Evolutionary conservation across 1,284 basidiomycete species (phyloP).

Genomic region (Cutaneotrichosporon cavernicola): DNA sequence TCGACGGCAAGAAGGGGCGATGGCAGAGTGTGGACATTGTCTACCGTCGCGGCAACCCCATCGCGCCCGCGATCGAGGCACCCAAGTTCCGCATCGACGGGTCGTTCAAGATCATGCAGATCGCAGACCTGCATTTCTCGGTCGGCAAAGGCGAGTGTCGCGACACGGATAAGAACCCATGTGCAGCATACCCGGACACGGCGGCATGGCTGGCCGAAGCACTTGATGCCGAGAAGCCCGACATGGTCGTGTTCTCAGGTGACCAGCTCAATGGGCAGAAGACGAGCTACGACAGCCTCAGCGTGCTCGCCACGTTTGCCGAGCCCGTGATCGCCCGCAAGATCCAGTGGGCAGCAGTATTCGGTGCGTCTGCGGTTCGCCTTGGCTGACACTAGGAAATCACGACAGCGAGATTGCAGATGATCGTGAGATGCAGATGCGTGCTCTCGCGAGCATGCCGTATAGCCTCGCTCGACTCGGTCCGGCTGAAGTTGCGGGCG

Average conservation of each 20-base stretch:
- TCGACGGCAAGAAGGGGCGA: slow-evolving; percentile 44
- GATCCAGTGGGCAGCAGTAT: slow-evolving; percentile 85
- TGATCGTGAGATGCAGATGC: slow-evolving; percentile 63
- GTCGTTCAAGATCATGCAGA: slow-evolving; percentile 81
- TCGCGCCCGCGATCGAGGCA: slow-evolving; percentile 65
- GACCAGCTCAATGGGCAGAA: slow-evolving; percentile 81
- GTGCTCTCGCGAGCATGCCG: slow-evolving; percentile 72
- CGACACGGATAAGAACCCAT: slow-evolving; percentile 59
- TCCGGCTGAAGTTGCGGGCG: slow-evolving; percentile 76
- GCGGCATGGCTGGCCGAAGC: slow-evolving; percentile 65
- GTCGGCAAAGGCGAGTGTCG: slow-evolving; percentile 69
- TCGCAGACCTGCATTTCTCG: slow-evolving; percentile 85
- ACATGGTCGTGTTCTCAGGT: slow-evolving; percentile 82
- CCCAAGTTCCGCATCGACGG: slow-evolving; percentile 78
- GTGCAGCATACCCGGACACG: slow-evolving; percentile 70
- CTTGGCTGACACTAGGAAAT: slow-evolving; percentile 60
- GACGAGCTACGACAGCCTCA: slow-evolving; percentile 81
- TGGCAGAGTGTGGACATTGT: slow-evolving; percentile 49
- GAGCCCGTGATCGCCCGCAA: slow-evolving; percentile 68
- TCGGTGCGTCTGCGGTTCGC: slow-evolving; percentile 55
- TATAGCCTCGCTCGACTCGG: slow-evolving; percentile 78
- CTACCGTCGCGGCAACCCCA: slow-evolving; percentile 54
- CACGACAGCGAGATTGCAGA: slow-evolving; percentile 76
- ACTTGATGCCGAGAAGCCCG: slow-evolving; percentile 81
- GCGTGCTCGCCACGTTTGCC: slow-evolving; percentile 83